phyloP scores from a whole-genome alignment of 2,329 filamentous ascomycete genomes.

The Pseudohalonectria lignicola region DNA sequence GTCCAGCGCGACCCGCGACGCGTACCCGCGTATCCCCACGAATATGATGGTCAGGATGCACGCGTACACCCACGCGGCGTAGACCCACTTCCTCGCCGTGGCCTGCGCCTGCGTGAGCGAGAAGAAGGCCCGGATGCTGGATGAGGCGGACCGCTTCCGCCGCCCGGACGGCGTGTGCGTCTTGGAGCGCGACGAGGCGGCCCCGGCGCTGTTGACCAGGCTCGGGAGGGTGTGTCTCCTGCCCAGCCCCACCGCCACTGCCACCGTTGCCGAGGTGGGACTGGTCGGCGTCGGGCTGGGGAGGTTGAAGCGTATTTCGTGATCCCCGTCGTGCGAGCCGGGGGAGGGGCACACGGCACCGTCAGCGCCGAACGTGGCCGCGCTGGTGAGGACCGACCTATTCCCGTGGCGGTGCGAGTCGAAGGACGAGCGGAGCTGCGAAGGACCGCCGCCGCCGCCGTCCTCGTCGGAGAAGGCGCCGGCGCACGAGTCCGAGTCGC shows the following conservation, averaged over 20 bases:
- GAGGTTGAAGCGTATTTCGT: conserved; percentile 3
- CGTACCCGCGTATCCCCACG: conserved; percentile 58
- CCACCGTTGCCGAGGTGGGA: background rate
- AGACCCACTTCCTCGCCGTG: conserved; percentile 66
- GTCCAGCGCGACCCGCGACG: conserved; percentile 54
- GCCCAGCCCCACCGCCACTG: background rate
- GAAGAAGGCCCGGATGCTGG: conserved; percentile 61
- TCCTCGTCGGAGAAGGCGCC: conserved; percentile 16
- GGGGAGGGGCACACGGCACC: background rate
- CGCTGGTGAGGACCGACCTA: background rate
- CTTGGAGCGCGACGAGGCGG: conserved; percentile 22
- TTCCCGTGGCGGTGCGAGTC: background rate
- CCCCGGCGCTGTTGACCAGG: conserved; percentile 15
- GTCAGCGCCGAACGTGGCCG: background rate
- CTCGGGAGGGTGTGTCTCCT: conserved; percentile 44
- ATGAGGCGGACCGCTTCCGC: conserved; percentile 52
- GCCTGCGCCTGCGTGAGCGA: conserved; percentile 74
- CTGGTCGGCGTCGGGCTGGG: background rate
- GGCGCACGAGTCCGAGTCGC: conserved; percentile 17
- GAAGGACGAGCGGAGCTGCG: background rate
- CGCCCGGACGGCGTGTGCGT: conserved; percentile 52
- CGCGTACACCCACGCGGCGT: conserved; percentile 68
- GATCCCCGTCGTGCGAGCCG: conserved; percentile 7
- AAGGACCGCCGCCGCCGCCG: background rate
- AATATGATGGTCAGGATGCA: conserved; percentile 57